Evolutionary conservation across 129 eudicot species (phyloP), one percentile per base, ranked within the genome.

Genomic region (Lactuca saligna): DNA sequence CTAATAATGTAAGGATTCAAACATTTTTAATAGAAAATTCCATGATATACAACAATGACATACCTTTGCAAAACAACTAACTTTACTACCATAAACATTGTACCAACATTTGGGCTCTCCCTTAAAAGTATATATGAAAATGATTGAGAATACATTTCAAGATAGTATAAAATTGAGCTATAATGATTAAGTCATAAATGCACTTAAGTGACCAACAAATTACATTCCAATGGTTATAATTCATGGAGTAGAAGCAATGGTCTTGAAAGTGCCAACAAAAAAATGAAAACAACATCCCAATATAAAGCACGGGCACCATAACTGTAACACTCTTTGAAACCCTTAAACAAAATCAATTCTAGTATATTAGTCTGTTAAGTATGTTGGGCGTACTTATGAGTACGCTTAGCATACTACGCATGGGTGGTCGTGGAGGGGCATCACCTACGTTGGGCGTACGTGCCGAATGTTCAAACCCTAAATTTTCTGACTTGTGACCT

Each of bases 51-150:
- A 68, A 65, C 29, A 25, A 32, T 39, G 41, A 25, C 64, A 54
- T 68, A 93, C 97, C 98, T 93, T 89, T 82, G 89, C 98, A 74
- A 93, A 93, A 57, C 95, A 97, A 77, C 80, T 38, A 65, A 95
- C 95, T 74, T 89, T 88, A 74, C 79, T 74, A 17, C 97, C 98
- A 81, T 97, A 97, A 61, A 93, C 93, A 66, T 97, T 93, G 75
- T 93, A 93, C 98, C 98, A 93, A 65, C 87, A 89, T 78, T 93
- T 93, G 69, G 98, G 97, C 74, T 93, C 97, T 70, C 98, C 98
- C 98, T 97, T 93, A 88, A 77, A 84, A 81, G 15, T 25, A 25
- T 58, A 80, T 6, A 69, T 38, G 37, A 32, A 25, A n/a, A 72
- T 14, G 31, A 65, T 61, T 61, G 37, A 61, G 70, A 49, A 42